phyloP scores from a whole-genome alignment of 1,284 basidiomycete species.

The Ustilago bromivora region DNA sequence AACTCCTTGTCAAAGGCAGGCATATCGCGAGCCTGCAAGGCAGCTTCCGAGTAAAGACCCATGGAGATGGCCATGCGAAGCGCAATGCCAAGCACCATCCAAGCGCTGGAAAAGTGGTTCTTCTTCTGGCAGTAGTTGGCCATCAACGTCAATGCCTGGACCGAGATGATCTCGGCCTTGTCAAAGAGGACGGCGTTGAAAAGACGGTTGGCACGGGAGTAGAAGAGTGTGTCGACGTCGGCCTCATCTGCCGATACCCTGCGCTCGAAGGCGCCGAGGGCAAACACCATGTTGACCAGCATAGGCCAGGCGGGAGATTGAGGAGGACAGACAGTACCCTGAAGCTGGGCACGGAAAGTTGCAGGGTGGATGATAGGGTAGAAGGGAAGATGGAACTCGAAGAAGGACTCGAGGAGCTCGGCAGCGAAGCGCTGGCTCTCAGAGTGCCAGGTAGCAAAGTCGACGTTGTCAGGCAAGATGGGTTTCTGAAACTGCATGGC shows the following conservation, averaged over 20 bases:
- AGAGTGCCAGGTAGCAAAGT: constrained; percentile 37
- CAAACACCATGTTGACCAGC: constrained; percentile 58
- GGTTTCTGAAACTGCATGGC: constrained; percentile 16
- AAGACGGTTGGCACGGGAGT: constrained; percentile 40
- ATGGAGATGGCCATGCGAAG: constrained; percentile 55
- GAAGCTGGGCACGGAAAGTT: constrained; percentile 53
- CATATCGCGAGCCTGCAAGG: constrained; percentile 37
- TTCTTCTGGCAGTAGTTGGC: constrained; percentile 56
- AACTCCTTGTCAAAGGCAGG: constrained; percentile 49
- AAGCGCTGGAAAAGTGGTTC: constrained; percentile 43
- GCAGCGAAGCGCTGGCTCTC: constrained; percentile 35
- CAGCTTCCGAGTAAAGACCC: constrained; percentile 47
- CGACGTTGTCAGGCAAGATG: constrained; percentile 33
- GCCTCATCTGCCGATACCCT: constrained; percentile 30
- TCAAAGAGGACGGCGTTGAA: constrained; percentile 50
- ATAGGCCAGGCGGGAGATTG: constrained; percentile 40
- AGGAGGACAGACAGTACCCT: constrained; percentile 37
- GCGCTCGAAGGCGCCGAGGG: constrained; percentile 49
- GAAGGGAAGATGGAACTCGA: constrained; percentile 49
- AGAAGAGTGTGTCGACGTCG: constrained; percentile 40
- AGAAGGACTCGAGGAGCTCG: constrained; percentile 46
- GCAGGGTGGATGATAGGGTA: constrained; percentile 51
- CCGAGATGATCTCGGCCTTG: constrained; percentile 50
- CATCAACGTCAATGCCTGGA: constrained; percentile 49
- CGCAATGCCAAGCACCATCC: constrained; percentile 53